phyloP scores from a whole-genome alignment of 148 eudicot species.

The Diospyros kaki region DNA sequence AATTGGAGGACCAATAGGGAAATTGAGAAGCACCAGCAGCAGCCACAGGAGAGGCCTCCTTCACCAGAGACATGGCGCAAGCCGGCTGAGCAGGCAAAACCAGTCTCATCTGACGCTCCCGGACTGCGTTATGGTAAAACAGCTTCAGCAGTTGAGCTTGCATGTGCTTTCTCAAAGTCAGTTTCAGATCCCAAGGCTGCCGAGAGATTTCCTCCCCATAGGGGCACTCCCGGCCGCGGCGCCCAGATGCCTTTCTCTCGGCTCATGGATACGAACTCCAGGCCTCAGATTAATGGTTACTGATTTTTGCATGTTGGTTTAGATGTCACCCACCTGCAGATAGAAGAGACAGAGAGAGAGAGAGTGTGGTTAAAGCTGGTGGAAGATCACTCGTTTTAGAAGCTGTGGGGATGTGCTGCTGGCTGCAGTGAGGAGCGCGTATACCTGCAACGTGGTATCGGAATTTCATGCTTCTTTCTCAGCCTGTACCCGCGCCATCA shows the following conservation, averaged over 20 bases:
- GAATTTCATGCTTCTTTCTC: too few species aligned
- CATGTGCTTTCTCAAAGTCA: slow-evolving; percentile 78
- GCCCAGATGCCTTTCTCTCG: slow-evolving; percentile 72
- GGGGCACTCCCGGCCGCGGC: slow-evolving; percentile 44
- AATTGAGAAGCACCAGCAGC: slow-evolving; percentile 42
- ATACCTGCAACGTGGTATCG: too few species aligned
- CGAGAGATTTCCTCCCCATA: slow-evolving; percentile 49
- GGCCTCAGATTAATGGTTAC: slow-evolving; percentile 82
- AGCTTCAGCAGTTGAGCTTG: slow-evolving; percentile 91
- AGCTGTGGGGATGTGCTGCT: background rate
- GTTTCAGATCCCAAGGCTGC: slow-evolving; percentile 50
- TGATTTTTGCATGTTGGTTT: slow-evolving; percentile 17
- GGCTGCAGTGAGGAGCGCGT: background rate
- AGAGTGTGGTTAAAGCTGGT: background rate
- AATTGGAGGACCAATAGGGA: slow-evolving; percentile 54
- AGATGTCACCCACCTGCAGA: background rate
- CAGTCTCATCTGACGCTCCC: slow-evolving; percentile 31
- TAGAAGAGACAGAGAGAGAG: background rate
- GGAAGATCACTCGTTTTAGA: background rate
- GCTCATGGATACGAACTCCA: slow-evolving; percentile 46
- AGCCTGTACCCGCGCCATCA: too few species aligned
- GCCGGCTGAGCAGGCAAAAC: slow-evolving; percentile 52
- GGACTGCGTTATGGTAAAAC: slow-evolving; percentile 69
- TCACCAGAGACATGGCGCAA: slow-evolving; percentile 99
- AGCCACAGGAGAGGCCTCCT: slow-evolving; percentile 56